Evolutionary conservation across 2,329 filamentous ascomycete species (phyloP).

Genomic region (Beauveria australis): DNA sequence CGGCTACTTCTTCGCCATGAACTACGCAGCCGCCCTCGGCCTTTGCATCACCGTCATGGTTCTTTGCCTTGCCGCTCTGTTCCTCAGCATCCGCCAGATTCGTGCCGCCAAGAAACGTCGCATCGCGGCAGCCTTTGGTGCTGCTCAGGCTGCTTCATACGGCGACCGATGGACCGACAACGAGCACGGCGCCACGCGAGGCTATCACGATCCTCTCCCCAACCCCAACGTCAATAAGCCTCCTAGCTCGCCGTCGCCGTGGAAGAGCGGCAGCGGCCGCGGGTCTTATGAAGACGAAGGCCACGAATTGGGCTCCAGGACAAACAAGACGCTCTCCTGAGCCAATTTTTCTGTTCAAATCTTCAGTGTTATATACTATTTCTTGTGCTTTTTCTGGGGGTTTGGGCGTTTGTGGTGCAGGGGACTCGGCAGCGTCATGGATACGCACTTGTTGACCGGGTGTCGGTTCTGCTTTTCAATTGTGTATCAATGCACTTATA

Average conservation of each 20-base stretch:
- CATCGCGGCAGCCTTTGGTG: slow-evolving; percentile 10
- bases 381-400: background rate
- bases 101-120: slow-evolving; percentile 20
- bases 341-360: background rate
- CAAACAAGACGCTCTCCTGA: background rate
- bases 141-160: slow-evolving; percentile 7
- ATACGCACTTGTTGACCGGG: background rate
- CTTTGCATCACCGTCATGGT: slow-evolving; percentile 31
- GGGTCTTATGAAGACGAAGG: slow-evolving; percentile 24
- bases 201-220: slow-evolving; percentile 11
- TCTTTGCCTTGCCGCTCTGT: slow-evolving; percentile 32
- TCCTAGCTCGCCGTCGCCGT: slow-evolving; percentile 16
- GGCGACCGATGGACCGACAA: slow-evolving; percentile 10
- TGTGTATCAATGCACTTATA: background rate
- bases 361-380: background rate
- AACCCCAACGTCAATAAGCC: background rate
- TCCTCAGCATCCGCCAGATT: slow-evolving; percentile 25
- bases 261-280: slow-evolving; percentile 17
- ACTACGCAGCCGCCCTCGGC: slow-evolving; percentile 26
- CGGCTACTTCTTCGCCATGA: slow-evolving; percentile 49
- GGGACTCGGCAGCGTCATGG: background rate
- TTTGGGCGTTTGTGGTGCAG: background rate
- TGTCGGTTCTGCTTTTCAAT: background rate
- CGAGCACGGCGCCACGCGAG: slow-evolving; percentile 1
- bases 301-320: slow-evolving; percentile 20